Percentiles rank a stretch among this genome's conserved stretches.
phyloP scores from a whole-genome alignment of 305 asterid genomes.

The Caryopteris hybrid region DNA sequence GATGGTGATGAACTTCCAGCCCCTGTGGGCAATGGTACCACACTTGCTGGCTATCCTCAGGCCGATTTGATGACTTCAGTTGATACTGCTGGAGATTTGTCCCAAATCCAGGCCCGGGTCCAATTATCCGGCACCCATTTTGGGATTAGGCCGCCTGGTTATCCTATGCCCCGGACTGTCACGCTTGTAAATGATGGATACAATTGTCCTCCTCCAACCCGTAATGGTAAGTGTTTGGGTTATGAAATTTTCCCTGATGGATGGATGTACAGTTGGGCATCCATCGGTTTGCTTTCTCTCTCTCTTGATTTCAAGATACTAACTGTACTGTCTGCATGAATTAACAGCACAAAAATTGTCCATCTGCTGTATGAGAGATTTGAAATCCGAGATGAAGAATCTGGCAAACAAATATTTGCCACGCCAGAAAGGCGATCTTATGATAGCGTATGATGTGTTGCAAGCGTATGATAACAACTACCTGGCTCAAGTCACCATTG shows the following conservation, averaged over 20 bases:
- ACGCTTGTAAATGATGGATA: constrained; percentile 42
- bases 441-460: constrained; percentile 26
- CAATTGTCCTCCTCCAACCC: constrained; percentile 29
- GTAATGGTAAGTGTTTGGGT: constrained; percentile 18
- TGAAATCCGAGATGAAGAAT: constrained; percentile 21
- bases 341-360: constrained; percentile 26
- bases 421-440: constrained; percentile 30
- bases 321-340: background rate
- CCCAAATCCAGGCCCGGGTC: constrained; percentile 29
- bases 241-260: too few relatives aligned
- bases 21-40: constrained; percentile 38
- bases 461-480: constrained; percentile 27
- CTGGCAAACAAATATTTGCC: constrained; percentile 14
- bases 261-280: too few relatives aligned
- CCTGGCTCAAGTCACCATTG: constrained; percentile 29
- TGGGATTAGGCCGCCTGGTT: constrained; percentile 35
- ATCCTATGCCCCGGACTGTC: constrained; percentile 42
- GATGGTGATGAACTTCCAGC: constrained; percentile 34
- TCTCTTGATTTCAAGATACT: background rate
- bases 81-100: constrained; percentile 33
- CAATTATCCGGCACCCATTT: constrained; percentile 33
- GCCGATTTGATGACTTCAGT: constrained; percentile 36
- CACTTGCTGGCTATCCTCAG: constrained; percentile 38
- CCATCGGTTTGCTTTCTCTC: too few relatives aligned
- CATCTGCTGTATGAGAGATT: constrained; percentile 29